These are phyloP conservation scores for Colletotrichum sp. DNA, from an alignment of 2,329 filamentous ascomycete genomes.

Conservation along the genomic window DNA sequence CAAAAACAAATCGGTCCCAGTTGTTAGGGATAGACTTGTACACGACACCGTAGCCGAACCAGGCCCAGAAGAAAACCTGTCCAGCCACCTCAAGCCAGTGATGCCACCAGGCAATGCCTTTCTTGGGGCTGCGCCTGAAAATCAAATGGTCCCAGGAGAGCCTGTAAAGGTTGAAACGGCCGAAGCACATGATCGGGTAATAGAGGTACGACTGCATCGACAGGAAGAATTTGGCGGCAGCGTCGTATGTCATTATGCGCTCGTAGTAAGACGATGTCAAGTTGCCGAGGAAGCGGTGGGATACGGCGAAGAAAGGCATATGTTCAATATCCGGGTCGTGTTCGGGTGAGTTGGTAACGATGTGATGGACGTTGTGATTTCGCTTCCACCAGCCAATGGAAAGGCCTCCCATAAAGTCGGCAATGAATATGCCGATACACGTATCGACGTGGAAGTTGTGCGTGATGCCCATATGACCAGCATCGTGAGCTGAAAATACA, in stretches of 20 bases:
- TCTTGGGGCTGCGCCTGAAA: conserved; percentile 70
- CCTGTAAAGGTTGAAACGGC: conserved; percentile 85
- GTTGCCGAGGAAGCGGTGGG: conserved; percentile 77
- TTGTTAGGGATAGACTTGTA: conserved; percentile 75
- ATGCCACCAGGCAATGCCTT: conserved; percentile 83
- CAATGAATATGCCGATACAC: conserved; percentile 86
- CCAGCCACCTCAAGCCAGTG: conserved; percentile 80
- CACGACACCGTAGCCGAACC: conserved; percentile 84
- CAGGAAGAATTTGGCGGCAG: conserved; percentile 71
- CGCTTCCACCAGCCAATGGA: conserved; percentile 97
- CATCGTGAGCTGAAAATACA: conserved; percentile 92
- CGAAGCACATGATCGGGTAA: conserved; percentile 80
- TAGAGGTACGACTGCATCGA: conserved; percentile 83
- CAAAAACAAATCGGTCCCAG: conserved; percentile 72
- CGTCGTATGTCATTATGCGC: conserved; percentile 78
- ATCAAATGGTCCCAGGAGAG: conserved; percentile 82
- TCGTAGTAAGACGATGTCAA: conserved; percentile 86
- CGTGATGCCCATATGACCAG: conserved; percentile 96
- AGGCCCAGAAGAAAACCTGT: conserved; percentile 82
- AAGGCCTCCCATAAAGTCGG: conserved; percentile 86
- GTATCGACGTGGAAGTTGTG: conserved; percentile 86
- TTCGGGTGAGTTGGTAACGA: conserved; percentile 93
- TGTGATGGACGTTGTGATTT: conserved; percentile 95
- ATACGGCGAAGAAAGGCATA: conserved; percentile 87
- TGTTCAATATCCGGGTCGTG: conserved; percentile 96